Base-by-base conservation (phyloP, 108 stramenopile genomes). In the Stephanodiscus triporus region DNA sequence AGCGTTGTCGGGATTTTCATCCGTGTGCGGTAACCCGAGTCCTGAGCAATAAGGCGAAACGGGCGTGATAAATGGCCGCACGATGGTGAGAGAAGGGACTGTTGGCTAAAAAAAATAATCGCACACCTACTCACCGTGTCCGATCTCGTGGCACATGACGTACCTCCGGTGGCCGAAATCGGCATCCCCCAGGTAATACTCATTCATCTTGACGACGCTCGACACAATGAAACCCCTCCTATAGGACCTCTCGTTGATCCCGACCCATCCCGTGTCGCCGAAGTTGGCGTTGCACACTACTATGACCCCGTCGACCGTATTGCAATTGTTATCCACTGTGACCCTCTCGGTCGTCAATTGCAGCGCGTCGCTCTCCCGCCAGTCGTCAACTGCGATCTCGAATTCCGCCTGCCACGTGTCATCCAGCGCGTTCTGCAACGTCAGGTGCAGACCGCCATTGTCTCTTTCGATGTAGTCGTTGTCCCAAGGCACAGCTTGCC, bases 201-300 rank as follows among this genome's bases (percentile, higher is more conserved):
- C n/a, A n/a, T n/a, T n/a, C n/a, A n/a, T n/a, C n/a, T n/a, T n/a
- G n/a, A n/a, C n/a, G n/a, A n/a, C n/a, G n/a, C n/a, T n/a, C n/a
- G n/a, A n/a, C n/a, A n/a, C n/a, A n/a, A n/a, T n/a, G n/a, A n/a
- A n/a, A n/a, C n/a, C n/a, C n/a, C n/a, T n/a, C n/a, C 0, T 2
- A 10, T 36, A 17, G n/a, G 69, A 29, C 53, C 89, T 77, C 57
- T 88, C 87, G 54, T 93, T 93, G 58, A 93, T 87, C 1, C 91
- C 91, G 9, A 85, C 72, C 91, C 88, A 89, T 38, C 89, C 91
- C 19, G 87, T 90, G 19, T 86, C 85, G 16, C 89, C 91, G n/a
- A 78, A 87, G 54, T 90, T 88, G 27, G 64, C 87, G 70, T 89
- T 88, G 71, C 91, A 93, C 0, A 93, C 89, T 55, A 83, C 86